A percentile compares a stretch with the other conserved stretches of the same genome.
Evolutionary conservation across 2,329 filamentous ascomycete species (phyloP).

Genomic region (Penicillium paneum): DNA sequence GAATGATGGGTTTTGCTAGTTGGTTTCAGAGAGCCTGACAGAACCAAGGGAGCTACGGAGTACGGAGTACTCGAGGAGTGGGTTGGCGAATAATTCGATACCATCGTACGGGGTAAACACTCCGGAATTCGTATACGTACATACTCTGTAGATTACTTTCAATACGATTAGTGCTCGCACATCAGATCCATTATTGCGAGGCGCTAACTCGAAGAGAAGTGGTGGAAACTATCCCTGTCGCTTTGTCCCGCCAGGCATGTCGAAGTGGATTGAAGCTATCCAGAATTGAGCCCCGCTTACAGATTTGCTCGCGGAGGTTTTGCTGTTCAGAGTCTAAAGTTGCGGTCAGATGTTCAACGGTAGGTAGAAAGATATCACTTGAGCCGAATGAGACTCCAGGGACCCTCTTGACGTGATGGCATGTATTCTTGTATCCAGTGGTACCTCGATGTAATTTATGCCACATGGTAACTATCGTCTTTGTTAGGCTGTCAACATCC

Average conservation of each 20-base stretch:
- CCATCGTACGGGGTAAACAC: background rate
- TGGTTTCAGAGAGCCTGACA: background rate
- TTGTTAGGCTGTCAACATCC: constrained; percentile 18
- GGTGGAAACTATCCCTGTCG: constrained; percentile 7
- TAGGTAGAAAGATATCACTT: background rate
- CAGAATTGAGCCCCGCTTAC: constrained; percentile 17
- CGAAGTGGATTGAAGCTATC: constrained; percentile 8
- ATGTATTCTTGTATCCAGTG: background rate
- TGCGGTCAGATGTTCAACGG: constrained; percentile 21
- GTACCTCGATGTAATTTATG: background rate
- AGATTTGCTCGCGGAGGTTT: constrained; percentile 13
- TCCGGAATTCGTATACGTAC: background rate
- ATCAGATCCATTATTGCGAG: constrained; percentile 4
- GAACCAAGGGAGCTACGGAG: background rate
- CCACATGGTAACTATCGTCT: constrained; percentile 7
- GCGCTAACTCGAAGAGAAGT: background rate
- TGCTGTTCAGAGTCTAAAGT: constrained; percentile 11
- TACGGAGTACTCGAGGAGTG: background rate
- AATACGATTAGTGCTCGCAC: constrained; percentile 1
- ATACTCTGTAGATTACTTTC: background rate
- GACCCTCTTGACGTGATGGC: constrained; percentile 1
- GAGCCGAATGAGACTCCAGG: constrained; percentile 1
- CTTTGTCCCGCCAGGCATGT: constrained; percentile 13
- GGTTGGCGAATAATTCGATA: background rate
- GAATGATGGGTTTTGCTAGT: background rate